Evolutionary conservation across 164 flowering plant genomes (phyloP).

Genomic region (Aristolochia californica): DNA sequence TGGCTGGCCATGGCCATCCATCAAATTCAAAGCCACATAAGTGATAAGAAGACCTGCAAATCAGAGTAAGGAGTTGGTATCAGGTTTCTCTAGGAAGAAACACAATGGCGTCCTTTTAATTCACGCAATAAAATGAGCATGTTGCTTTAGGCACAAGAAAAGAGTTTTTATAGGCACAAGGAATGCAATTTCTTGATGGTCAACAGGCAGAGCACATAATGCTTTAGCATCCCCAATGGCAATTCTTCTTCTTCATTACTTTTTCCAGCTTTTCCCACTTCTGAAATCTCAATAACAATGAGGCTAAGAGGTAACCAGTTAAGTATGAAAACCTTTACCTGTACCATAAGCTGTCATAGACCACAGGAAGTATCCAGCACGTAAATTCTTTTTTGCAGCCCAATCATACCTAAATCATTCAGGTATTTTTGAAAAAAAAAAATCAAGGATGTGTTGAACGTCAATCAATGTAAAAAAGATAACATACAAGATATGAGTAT

Average conservation of each 20-base stretch:
- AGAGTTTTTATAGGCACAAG: too few species aligned
- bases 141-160: too few species aligned
- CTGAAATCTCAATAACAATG: not conserved
- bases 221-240: too few species aligned
- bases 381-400: slow-evolving; percentile 70
- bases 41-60: slow-evolving; percentile 73
- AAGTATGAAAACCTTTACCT: slow-evolving; percentile 34
- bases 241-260: not conserved
- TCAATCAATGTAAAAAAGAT: too few species aligned
- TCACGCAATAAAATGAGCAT: too few species aligned
- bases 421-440: too few species aligned
- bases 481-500: not conserved
- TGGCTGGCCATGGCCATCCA: slow-evolving; percentile 97
- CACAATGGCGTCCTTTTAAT: too few species aligned
- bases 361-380: slow-evolving; percentile 84
- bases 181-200: too few species aligned
- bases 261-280: not conserved
- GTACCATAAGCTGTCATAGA: slow-evolving; percentile 89
- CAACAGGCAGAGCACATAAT: too few species aligned
- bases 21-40: slow-evolving; percentile 78
- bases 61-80: too few species aligned
- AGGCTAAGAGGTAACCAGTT: not conserved
- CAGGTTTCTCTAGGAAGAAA: too few species aligned
- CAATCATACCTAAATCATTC: slow-evolving; percentile 61
- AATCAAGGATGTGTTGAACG: too few species aligned